Conservation (phyloP, 176 grass and related monocot genomes). For the Eragrostis nindensis region DNA sequence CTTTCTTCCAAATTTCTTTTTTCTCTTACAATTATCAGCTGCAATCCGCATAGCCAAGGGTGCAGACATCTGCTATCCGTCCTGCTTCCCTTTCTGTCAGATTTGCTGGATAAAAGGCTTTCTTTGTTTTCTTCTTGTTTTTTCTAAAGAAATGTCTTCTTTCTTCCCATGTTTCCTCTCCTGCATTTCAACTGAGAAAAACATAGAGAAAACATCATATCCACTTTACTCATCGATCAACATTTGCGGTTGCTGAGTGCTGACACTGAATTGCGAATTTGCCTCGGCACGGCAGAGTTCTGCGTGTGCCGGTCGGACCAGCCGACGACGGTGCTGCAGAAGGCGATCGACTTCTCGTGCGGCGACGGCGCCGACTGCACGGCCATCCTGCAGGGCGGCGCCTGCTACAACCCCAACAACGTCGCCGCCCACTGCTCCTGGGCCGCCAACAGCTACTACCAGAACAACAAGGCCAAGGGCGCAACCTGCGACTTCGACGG, state of each 20-base stretch:
- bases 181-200: too few species aligned
- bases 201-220: too few species aligned
- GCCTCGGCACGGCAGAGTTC: slow-evolving; percentile 57
- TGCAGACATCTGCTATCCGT: too few species aligned
- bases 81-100: neutral
- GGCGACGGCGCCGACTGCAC: slow-evolving; percentile 79
- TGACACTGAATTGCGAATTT: too few species aligned
- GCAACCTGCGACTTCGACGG: slow-evolving; percentile 77
- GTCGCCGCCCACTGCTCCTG: slow-evolving; percentile 79
- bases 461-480: slow-evolving; percentile 66
- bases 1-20: too few species aligned
- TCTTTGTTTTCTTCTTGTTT: neutral
- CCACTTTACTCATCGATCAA: too few species aligned
- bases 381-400: slow-evolving; percentile 47
- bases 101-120: neutral
- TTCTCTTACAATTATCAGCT: too few species aligned
- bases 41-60: too few species aligned
- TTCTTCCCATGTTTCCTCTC: neutral
- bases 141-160: too few species aligned
- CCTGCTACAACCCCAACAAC: slow-evolving; percentile 78
- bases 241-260: too few species aligned
- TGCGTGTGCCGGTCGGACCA: slow-evolving; percentile 83
- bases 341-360: slow-evolving; percentile 88
- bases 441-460: slow-evolving; percentile 87
- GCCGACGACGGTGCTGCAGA: slow-evolving; percentile 58